phyloP scores from a whole-genome alignment of 805 yeast species.

The Kazachstania taianensis region DNA sequence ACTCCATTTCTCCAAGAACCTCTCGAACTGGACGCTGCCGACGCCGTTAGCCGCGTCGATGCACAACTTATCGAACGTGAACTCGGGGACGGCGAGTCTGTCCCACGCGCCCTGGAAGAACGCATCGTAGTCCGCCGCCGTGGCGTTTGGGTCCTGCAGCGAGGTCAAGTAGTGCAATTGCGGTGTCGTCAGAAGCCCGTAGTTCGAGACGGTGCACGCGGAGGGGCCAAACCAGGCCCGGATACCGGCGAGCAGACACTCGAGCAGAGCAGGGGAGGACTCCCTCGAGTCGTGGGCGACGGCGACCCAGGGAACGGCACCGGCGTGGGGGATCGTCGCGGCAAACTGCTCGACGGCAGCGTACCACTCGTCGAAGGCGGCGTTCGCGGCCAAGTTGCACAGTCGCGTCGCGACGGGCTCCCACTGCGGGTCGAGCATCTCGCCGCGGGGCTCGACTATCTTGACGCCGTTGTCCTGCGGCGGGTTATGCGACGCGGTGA shows the following conservation, averaged over 20 bases:
- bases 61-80: slow-evolving; percentile 32
- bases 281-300: slow-evolving; percentile 86
- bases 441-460: slow-evolving; percentile 87
- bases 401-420: slow-evolving; percentile 68
- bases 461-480: slow-evolving; percentile 88
- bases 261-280: slow-evolving; percentile 47
- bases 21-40: slow-evolving; percentile 66
- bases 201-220: slow-evolving; percentile 33
- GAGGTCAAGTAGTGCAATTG: slow-evolving; percentile 79
- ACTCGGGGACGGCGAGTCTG: slow-evolving; percentile 9
- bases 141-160: slow-evolving; percentile 25
- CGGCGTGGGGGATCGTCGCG: neutral
- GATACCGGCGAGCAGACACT: slow-evolving; percentile 43
- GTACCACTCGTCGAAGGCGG: slow-evolving; percentile 35
- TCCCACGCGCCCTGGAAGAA: slow-evolving; percentile 40
- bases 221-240: slow-evolving; percentile 27
- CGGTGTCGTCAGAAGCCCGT: slow-evolving; percentile 80
- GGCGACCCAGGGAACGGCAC: slow-evolving; percentile 37
- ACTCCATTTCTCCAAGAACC: slow-evolving; percentile 32
- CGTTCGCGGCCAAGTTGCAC: slow-evolving; percentile 51
- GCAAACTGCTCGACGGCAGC: slow-evolving; percentile 2
- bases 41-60: slow-evolving; percentile 97
- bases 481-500: slow-evolving; percentile 92
- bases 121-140: slow-evolving; percentile 59
- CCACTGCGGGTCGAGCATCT: slow-evolving; percentile 80